These are phyloP conservation scores for Neocatenulostroma microsporum DNA, from an alignment of 2,329 filamentous ascomycete species.

Conservation along the genomic window DNA sequence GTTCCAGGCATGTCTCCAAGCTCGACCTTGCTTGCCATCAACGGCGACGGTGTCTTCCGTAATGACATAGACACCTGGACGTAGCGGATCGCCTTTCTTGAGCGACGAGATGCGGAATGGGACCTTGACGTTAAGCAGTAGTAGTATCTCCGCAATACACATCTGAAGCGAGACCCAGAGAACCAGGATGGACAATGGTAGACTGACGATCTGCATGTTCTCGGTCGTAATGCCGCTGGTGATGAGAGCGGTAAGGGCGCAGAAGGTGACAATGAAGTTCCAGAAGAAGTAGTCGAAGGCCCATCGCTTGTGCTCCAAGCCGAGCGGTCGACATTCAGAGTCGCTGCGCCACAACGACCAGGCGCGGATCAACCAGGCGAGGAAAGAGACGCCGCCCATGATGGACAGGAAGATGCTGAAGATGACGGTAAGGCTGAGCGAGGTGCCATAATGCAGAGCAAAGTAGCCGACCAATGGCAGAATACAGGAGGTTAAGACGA, in stretches of 20 bases:
- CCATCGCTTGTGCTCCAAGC: not conserved
- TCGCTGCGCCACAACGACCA: not conserved
- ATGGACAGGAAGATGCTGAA: not conserved
- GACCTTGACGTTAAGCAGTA: not conserved
- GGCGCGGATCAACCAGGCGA: not conserved
- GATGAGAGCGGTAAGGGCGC: slow-evolving; percentile 7
- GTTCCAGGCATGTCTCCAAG: slow-evolving; percentile 6
- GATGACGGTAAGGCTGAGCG: not conserved
- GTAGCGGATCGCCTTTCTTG: not conserved
- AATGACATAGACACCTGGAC: slow-evolving; percentile 7
- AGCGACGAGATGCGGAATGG: slow-evolving; percentile 7
- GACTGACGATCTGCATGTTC: not conserved
- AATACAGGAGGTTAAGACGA: slow-evolving; percentile 7
- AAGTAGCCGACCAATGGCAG: slow-evolving; percentile 10
- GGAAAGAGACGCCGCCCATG: not conserved
- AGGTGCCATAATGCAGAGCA: slow-evolving; percentile 7
- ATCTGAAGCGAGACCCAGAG: not conserved
- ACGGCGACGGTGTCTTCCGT: slow-evolving; percentile 11
- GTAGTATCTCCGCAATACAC: not conserved
- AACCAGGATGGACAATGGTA: not conserved
- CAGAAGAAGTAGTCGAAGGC: slow-evolving; percentile 13
- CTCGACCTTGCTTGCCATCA: slow-evolving; percentile 5
- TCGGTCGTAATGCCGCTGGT: slow-evolving; percentile 3
- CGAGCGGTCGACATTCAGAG: not conserved
- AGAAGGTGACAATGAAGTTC: slow-evolving; percentile 9